phyloP scores from a whole-genome alignment of 164 flowering plant species.

The Paratinospora sagittata region DNA sequence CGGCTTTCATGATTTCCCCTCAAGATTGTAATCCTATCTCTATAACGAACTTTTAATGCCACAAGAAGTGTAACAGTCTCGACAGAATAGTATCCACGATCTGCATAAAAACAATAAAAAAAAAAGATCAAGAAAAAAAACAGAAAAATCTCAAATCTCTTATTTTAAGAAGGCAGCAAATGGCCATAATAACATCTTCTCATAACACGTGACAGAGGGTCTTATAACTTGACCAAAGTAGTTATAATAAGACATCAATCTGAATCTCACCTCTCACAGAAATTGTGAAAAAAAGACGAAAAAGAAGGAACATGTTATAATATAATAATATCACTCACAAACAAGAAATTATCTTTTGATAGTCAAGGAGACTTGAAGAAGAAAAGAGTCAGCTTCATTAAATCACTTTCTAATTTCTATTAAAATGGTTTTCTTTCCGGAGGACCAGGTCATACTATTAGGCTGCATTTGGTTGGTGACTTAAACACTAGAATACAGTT shows the following conservation, averaged over 20 bases:
- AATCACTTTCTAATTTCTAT: not conserved
- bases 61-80: constrained; percentile 84
- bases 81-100: constrained; percentile 87
- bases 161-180: not conserved
- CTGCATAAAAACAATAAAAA: constrained; percentile 37
- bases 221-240: too few relatives aligned
- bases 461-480: too few relatives aligned
- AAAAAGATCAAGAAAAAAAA: not conserved
- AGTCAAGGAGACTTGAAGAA: not conserved
- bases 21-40: constrained; percentile 72
- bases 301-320: not conserved
- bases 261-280: not conserved
- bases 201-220: not conserved
- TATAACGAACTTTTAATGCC: constrained; percentile 75
- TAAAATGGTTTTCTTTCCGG: not conserved
- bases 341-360: not conserved
- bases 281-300: not conserved
- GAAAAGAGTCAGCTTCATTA: not conserved
- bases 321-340: not conserved
- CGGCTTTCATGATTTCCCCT: constrained; percentile 85
- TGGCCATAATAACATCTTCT: not conserved
- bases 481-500: too few relatives aligned
- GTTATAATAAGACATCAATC: not conserved
- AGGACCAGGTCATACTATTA: not conserved
- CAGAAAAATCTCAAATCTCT: not conserved